These are phyloP conservation scores for Debaryomyces castellii DNA, from an alignment of 805 yeast genomes.

Conservation along the genomic window DNA sequence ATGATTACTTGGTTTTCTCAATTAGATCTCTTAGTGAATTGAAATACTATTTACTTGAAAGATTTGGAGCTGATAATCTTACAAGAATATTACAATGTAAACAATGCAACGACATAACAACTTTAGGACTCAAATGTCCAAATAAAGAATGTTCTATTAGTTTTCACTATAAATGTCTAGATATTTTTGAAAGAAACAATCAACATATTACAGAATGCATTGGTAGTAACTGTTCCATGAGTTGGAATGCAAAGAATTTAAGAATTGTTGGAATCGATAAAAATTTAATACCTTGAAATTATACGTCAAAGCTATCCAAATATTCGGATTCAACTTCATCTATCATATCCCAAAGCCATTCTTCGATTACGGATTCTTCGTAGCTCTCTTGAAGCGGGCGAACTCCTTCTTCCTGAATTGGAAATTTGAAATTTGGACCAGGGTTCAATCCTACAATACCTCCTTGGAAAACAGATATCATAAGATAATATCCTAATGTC, in stretches of 20 bases:
- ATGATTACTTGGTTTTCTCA: constrained; percentile 37
- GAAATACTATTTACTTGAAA: constrained; percentile 40
- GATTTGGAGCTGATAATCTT: constrained; percentile 35
- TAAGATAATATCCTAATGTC: constrained; percentile 85
- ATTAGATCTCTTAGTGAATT: constrained; percentile 48
- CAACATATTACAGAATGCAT: not conserved
- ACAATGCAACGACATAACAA: constrained; percentile 54
- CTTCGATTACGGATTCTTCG: constrained; percentile 73
- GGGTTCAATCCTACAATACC: constrained; percentile 74
- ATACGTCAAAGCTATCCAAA: constrained; percentile 43
- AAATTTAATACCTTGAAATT: constrained; percentile 25
- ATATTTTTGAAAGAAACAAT: constrained; percentile 35
- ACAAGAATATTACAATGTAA: constrained; percentile 45
- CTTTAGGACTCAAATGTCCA: constrained; percentile 48
- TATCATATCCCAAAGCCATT: constrained; percentile 75
- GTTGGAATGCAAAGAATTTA: constrained; percentile 6
- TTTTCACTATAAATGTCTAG: constrained; percentile 51
- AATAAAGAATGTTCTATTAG: constrained; percentile 32
- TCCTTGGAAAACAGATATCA: constrained; percentile 75
- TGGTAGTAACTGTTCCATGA: not conserved
- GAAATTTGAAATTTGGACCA: constrained; percentile 58
- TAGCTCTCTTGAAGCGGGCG: constrained; percentile 60
- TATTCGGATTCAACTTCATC: constrained; percentile 77
- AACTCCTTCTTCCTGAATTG: constrained; percentile 39
- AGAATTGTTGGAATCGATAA: constrained; percentile 19